phyloP scores from a whole-genome alignment of 352 stramenopile species.

The Globisporangium middletonii region DNA sequence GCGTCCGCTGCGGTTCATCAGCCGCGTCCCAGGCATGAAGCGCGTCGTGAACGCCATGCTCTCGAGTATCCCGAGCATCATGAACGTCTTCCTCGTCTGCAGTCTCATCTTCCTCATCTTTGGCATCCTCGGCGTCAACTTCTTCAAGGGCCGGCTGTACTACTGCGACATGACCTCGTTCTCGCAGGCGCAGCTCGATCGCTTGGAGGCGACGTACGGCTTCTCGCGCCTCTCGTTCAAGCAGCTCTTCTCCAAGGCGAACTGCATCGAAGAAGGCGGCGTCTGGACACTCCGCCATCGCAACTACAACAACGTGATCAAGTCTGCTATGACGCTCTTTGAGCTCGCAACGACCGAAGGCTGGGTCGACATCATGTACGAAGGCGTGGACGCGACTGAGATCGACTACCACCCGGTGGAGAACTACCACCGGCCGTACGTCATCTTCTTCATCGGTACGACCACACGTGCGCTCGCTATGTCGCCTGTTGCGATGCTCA shows the following conservation, averaged over 20 bases:
- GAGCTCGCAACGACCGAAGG: conserved; percentile 86
- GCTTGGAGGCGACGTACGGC: conserved; percentile 25
- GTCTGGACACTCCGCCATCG: conserved; percentile 23
- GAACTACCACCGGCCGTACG: conserved; percentile 59
- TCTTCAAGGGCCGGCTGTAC: conserved; percentile 85
- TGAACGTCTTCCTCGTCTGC: conserved; percentile 79
- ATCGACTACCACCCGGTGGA: conserved; percentile 64
- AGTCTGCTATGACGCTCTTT: conserved; percentile 59
- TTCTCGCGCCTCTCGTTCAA: conserved; percentile 38
- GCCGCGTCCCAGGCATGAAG: conserved; percentile 52
- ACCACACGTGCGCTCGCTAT: not conserved
- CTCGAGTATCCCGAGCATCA: conserved; percentile 61
- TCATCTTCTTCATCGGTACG: conserved; percentile 70
- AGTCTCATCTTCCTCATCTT: conserved; percentile 89
- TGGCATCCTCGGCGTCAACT: conserved; percentile 54
- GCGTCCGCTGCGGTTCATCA: conserved; percentile 64
- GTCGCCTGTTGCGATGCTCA: too few species aligned
- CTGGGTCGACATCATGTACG: conserved; percentile 81
- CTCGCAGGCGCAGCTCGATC: conserved; percentile 13
- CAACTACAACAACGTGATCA: conserved; percentile 65
- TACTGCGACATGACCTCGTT: conserved; percentile 52
- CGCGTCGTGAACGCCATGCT: conserved; percentile 77
- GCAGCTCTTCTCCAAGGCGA: conserved; percentile 28
- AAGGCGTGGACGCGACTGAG: conserved; percentile 60
- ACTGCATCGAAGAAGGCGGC: conserved; percentile 25